Evolutionary conservation across 2,329 filamentous ascomycete species (phyloP), one percentile per base, ranked within the genome.

Genomic region (Decorospora gaudefroyi): DNA sequence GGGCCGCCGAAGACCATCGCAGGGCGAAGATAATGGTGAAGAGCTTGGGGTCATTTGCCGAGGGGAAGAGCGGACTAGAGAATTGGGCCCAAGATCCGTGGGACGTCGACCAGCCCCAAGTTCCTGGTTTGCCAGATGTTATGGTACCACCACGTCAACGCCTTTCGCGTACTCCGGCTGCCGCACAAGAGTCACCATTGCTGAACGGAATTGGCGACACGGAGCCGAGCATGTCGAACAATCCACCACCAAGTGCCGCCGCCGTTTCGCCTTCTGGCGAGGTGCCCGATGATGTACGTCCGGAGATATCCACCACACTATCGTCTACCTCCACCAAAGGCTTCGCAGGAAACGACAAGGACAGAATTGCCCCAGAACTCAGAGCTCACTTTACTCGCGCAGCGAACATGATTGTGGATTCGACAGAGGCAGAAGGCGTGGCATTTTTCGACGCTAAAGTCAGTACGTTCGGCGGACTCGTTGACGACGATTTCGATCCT

Each of bases 1-100:
- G 76, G 51, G 75, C 72, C 49, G 76, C 69, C 39, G 78, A 74
- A 42, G 80, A 77, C 53, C 78, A 76, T 53, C 76, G 72, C 56
- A 76, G 74, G 53, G 78, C 73, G 27, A 80, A 75, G 49, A 76
- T 74, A 56, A 83, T 78, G 69, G 77, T 77, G 27, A 74, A 77
- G 35, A 67, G 64, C 28, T 32, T 70, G 29, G 67, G 67, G 3
- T 67, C 65, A 4, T 70, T 70, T 39, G 67, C 65, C 3, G 67
- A 70, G 28, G 67, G 67, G 0, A 69, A 67, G 41, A 65, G 62
- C 11, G 61, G 54, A 3, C 45, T 65, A 4, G 63, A 69, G 30
- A 65, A 68, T 23, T 68, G 65, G 64, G 65, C 58, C 34, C 52
- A 56, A 26, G 67, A 66, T 37, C 59, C 60, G 0, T 67, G 62